Evolutionary conservation across 768 basidiomycete genomes (phyloP).

Genomic region (Lactifluus hygrophoroides): DNA sequence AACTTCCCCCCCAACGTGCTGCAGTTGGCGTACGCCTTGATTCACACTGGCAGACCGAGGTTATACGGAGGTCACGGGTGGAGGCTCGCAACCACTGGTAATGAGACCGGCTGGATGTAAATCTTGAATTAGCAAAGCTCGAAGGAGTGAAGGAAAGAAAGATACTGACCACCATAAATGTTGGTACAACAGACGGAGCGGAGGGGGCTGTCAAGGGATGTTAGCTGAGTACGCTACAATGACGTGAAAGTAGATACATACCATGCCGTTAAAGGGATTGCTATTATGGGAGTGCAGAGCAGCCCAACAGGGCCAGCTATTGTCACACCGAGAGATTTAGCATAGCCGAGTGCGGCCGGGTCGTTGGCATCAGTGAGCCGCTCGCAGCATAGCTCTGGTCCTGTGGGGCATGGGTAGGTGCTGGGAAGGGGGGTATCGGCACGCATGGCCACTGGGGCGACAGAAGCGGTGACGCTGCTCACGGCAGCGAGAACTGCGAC

Average conservation of each 20-base stretch:
- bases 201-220: not conserved
- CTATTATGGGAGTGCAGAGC: not conserved
- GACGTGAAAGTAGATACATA: not conserved
- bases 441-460: not conserved
- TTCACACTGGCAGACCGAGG: no score
- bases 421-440: not conserved
- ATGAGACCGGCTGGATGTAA: not conserved
- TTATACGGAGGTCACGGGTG: no score
- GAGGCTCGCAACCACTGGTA: no score
- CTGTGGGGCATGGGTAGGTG: not conserved
- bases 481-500: not conserved
- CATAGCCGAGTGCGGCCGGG: fast-evolving
- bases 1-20: no score
- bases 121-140: not conserved
- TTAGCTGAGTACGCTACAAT: not conserved
- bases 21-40: no score
- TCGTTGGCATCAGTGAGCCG: not conserved
- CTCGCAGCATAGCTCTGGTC: not conserved
- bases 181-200: not conserved
- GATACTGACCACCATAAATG: not conserved
- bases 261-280: no score
- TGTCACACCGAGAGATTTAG: fast-evolving
- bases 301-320: not conserved
- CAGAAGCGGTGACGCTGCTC: not conserved
- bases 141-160: not conserved